phyloP scores from a whole-genome alignment of 495 filamentous ascomycete species.

The Podospora fimiseda region DNA sequence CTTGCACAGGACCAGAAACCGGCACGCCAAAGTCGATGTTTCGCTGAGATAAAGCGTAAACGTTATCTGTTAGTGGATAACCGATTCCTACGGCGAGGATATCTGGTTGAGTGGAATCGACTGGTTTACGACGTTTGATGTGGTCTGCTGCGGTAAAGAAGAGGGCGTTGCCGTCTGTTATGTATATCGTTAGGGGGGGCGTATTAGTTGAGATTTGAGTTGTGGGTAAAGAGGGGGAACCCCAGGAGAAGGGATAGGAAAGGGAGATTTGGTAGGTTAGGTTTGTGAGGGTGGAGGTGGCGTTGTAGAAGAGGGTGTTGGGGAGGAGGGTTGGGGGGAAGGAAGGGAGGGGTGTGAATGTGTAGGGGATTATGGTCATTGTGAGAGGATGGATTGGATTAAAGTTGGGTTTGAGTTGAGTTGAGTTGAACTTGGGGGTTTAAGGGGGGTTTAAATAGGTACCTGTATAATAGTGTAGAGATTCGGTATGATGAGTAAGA shows the following conservation, averaged over 20 bases:
- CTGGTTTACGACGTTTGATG: constrained; percentile 13
- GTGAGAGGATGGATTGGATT: no score
- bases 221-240: neutral
- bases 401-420: no score
- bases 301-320: constrained; percentile 13
- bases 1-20: constrained; percentile 5
- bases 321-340: constrained; percentile 7
- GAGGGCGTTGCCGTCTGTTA: constrained; percentile 19
- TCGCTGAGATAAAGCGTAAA: constrained; percentile 11
- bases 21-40: constrained; percentile 13
- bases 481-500: no score
- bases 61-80: constrained; percentile 15
- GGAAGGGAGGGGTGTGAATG: constrained; percentile 9
- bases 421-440: no score
- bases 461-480: no score
- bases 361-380: constrained; percentile 6
- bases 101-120: constrained; percentile 14
- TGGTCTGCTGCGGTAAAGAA: constrained; percentile 14
- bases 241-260: constrained; percentile 14
- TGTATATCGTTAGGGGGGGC: constrained; percentile 8
- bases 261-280: constrained; percentile 15
- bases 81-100: constrained; percentile 17
- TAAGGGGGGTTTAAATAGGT: no score
- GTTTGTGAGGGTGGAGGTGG: constrained; percentile 5
- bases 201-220: constrained; percentile 3